Evolutionary conservation across 2,329 filamentous ascomycete genomes (phyloP).

Genomic region (Penicillium sp.): DNA sequence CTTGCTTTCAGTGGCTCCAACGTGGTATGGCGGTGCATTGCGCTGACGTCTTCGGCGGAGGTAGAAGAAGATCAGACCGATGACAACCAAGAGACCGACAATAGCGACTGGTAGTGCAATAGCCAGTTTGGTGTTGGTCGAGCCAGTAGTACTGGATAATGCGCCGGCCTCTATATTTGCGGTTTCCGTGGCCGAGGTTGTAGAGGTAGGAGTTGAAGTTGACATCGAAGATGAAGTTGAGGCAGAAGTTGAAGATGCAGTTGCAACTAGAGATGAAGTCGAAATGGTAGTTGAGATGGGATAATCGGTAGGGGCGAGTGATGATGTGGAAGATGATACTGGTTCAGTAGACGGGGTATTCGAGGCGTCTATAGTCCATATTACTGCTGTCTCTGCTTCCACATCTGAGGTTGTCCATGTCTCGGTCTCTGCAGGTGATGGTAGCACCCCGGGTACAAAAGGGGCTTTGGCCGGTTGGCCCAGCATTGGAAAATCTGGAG

Average conservation of each 20-base stretch:
- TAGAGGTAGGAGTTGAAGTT: neutral
- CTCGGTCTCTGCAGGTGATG: neutral
- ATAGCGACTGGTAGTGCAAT: constrained; percentile 34
- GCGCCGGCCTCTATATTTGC: neutral
- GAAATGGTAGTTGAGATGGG: neutral
- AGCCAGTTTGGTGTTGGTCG: constrained; percentile 26
- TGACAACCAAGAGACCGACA: constrained; percentile 24
- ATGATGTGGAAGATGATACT: neutral
- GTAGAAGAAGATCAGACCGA: constrained; percentile 25
- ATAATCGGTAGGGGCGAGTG: neutral
- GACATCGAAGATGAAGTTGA: neutral
- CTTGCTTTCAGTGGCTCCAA: constrained; percentile 6
- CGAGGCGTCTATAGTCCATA: neutral
- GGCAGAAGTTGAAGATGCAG: neutral
- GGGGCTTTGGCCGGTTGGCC: neutral
- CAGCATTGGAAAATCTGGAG: neutral
- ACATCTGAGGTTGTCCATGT: neutral
- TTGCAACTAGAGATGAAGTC: no score
- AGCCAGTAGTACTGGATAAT: constrained; percentile 6
- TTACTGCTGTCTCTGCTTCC: neutral
- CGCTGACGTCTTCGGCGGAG: constrained; percentile 18
- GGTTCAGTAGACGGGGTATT: neutral
- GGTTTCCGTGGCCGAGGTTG: neutral
- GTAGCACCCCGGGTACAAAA: no score
- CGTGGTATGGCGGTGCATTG: constrained; percentile 8